phyloP scores from a whole-genome alignment of 495 filamentous ascomycete genomes.

The Penicillium ucsense region DNA sequence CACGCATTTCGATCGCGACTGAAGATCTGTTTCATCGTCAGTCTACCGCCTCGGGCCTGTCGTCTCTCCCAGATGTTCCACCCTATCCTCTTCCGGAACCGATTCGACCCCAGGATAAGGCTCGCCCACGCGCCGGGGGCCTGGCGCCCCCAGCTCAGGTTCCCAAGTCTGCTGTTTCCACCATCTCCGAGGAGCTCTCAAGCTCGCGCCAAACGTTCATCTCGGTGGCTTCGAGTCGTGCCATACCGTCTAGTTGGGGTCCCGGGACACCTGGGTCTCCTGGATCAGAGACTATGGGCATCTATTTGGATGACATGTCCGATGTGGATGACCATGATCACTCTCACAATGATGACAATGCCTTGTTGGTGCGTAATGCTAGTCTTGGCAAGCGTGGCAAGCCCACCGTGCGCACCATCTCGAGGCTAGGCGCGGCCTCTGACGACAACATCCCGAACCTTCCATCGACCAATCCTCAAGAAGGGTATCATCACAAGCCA shows the following conservation, averaged over 20 bases:
- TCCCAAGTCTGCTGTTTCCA: conserved; percentile 69
- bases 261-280: conserved; percentile 41
- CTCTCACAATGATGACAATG: conserved; percentile 39
- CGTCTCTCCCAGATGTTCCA: conserved; percentile 40
- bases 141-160: conserved; percentile 20
- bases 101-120: conserved; percentile 3
- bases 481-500: conserved; percentile 13
- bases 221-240: conserved; percentile 75
- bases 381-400: conserved; percentile 67
- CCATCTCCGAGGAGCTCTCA: conserved; percentile 75
- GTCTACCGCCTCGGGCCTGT: conserved; percentile 23
- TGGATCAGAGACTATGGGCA: conserved; percentile 36
- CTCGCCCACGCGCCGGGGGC: conserved; percentile 12
- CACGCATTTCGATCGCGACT: conserved; percentile 21
- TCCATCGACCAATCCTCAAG: not conserved
- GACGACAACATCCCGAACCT: conserved; percentile 8
- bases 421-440: conserved; percentile 24
- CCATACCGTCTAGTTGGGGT: conserved; percentile 64
- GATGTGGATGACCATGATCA: conserved; percentile 30
- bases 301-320: conserved; percentile 29
- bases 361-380: conserved; percentile 62
- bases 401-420: conserved; percentile 59
- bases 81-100: conserved; percentile 10
- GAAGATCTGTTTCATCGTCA: conserved; percentile 25
- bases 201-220: conserved; percentile 40